Evolutionary conservation across 179 eudicot genomes (phyloP), one percentile per base, ranked within the genome.

Genomic region (Corrigiola litoralis): DNA sequence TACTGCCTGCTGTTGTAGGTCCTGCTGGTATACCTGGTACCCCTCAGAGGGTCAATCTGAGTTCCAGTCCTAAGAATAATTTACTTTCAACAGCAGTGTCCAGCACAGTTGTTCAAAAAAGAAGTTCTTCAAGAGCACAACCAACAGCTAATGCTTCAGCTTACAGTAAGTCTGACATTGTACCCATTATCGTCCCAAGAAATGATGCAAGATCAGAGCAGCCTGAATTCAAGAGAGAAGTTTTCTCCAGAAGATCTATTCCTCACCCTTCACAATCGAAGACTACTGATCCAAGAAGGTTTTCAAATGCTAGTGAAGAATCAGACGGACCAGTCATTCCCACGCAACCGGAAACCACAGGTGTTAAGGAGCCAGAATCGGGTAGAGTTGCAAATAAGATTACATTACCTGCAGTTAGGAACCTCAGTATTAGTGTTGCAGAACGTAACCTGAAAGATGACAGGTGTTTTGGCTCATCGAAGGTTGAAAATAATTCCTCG

Each of bases 111-210:
- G 80, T 69, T 71, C 76, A 75, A 58, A 90, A 75, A 76, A 85
- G 92, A 72, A 84, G 76, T 72, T 48, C 80, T 16, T 50, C 74
- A 23, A 90, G 83, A 76, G 56, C 78, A 18, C 97, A 86, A 50
- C 68, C 86, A 44, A 73, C 81, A 40, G 53, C 79, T 52, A 86
- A 61, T 71, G 61, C 66, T 71, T 77, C 88, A 4, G 46, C 77
- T 48, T 76, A 83, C 60, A 86, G 45, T 62, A 85, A 79, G 70
- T 72, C 86, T 52, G 97, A 94, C 46, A 77, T 86, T 41, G 63
- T 76, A 41, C 94, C 96, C 33, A 84, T 90, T 54, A 66, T 90
- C 67, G 95, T 94, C 65, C 99, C 96, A 41, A 82, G 96, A 75
- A 79, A 80, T 79, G 89, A 84, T 78, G 65, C 59, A 46, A 77